Base-by-base conservation (phyloP, 2,329 filamentous ascomycete genomes). In the Leptosphaerulina australis region DNA sequence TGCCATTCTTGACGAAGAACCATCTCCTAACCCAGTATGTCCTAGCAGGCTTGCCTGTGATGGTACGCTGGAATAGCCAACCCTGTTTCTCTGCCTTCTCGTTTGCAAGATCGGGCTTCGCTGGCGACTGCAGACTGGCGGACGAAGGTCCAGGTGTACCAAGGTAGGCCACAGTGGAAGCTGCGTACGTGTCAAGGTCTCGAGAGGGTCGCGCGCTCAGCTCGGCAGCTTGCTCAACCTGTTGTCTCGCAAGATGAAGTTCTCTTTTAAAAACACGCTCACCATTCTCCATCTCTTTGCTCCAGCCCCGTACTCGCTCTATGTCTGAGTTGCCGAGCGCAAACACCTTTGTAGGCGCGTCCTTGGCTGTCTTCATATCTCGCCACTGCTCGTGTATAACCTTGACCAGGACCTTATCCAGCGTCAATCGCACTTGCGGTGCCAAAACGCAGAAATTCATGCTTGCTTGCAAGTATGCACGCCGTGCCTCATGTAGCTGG, bases 1-100 rank as follows among this genome's bases (percentile, higher is more conserved):
- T 94, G 29, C 94, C 93, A 66, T 96, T 88, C 58, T 93, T 92
- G 62, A 96, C 88, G 71, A 96, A 97, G 68, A 94, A 96, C 94
- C 94, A 99, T 44, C 93, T 83, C 52, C 91, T 84, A 20, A 91
- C 83, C 94, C 94, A 99, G 30, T 84, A 83, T n/a, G 91, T 91
- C 54, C 93, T 82, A 11, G 91, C 89, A 0, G 93, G 93, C 71
- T 97, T 97, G 26, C 91, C 92, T 1, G 89, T 86, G 6, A 92
- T 77, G 1, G 87, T 89, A 41, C 91, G 83, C 60, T 96, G 72
- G 70, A 92, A 96, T 2, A 99, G 77, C 94, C 94, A 99, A 3
- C 93, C 92, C 72, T 97, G 94, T 72, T 96, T 97, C 73, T 96
- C 92, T 57, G 66, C 77, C 69, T 71, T 83, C 66, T 66, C 72